These are phyloP conservation scores for Taphrina betulina DNA, from an alignment of 1,139 yeast genomes.

Conservation along the genomic window DNA sequence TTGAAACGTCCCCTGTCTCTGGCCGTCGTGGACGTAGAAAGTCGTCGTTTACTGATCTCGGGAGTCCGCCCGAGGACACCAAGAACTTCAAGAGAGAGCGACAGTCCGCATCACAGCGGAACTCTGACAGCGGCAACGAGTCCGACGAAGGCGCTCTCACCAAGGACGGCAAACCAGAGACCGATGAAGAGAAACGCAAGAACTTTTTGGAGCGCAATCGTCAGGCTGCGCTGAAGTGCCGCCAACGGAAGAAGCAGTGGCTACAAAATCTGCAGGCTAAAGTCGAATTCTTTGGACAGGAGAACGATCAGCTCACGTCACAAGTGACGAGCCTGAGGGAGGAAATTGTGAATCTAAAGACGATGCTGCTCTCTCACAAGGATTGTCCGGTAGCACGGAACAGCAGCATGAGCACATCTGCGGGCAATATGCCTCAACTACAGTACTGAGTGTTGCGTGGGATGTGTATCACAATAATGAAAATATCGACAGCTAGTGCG, in stretches of 20 bases:
- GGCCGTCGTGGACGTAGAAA: slow-evolving; percentile 21
- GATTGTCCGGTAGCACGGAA: slow-evolving; percentile 41
- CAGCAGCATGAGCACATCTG: too few species aligned
- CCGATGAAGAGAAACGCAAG: slow-evolving; percentile 71
- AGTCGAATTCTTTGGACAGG: slow-evolving; percentile 63
- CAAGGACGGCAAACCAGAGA: slow-evolving; percentile 39
- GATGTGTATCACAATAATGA: too few species aligned
- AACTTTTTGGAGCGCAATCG: slow-evolving; percentile 86
- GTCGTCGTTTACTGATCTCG: slow-evolving; percentile 5
- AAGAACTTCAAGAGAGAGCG: slow-evolving; percentile 10
- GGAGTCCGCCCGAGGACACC: slow-evolving; percentile 17
- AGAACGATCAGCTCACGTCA: slow-evolving; percentile 64
- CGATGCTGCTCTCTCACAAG: slow-evolving; percentile 46
- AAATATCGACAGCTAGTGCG: too few species aligned
- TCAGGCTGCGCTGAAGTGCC: slow-evolving; percentile 86
- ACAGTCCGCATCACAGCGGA: slow-evolving; percentile 5
- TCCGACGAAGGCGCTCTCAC: slow-evolving; percentile 18
- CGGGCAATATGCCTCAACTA: slow-evolving; percentile 16
- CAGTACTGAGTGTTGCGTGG: slow-evolving; percentile 20
- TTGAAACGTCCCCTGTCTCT: slow-evolving; percentile 2
- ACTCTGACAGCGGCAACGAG: slow-evolving; percentile 31
- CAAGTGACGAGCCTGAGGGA: slow-evolving; percentile 61
- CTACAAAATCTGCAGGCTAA: slow-evolving; percentile 80
- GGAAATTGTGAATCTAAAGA: slow-evolving; percentile 56
- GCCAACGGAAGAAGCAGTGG: slow-evolving; percentile 91